These are phyloP conservation scores for Paramyrothecium roridum DNA, from an alignment of 2,329 filamentous ascomycete genomes.

Conservation along the genomic window DNA sequence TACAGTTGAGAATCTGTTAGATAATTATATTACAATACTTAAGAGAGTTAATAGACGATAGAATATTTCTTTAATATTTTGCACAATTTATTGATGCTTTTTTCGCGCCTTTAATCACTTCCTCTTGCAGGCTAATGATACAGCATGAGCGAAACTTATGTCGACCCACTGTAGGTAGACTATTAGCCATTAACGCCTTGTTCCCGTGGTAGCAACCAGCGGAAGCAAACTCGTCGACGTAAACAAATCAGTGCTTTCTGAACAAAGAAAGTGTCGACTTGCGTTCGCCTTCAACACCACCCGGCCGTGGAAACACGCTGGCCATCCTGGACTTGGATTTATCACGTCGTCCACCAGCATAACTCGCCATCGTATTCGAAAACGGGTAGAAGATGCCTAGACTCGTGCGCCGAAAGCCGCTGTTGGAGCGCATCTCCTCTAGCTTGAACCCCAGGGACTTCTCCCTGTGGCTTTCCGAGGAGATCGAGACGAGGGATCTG, in stretches of 20 bases:
- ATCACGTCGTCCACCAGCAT: background rate
- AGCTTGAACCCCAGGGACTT: slow-evolving; percentile 87
- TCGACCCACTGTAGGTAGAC: too few species aligned
- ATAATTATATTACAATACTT: too few species aligned
- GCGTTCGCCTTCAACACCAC: background rate
- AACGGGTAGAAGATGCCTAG: slow-evolving; percentile 55
- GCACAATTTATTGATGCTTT: too few species aligned
- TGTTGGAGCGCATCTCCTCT: slow-evolving; percentile 75
- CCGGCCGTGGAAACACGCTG: background rate
- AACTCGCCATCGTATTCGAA: background rate
- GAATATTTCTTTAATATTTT: too few species aligned
- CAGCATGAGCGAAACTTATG: too few species aligned
- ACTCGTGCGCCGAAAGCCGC: slow-evolving; percentile 76
- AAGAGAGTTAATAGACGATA: too few species aligned
- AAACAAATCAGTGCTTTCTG: background rate
- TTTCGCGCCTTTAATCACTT: too few species aligned
- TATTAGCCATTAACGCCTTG: background rate
- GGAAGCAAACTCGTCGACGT: background rate
- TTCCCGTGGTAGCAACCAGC: background rate
- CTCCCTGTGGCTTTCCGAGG: slow-evolving; percentile 85
- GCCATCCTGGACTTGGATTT: background rate
- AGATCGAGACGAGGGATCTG: slow-evolving; percentile 88
- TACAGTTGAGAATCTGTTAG: too few species aligned
- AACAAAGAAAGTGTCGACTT: background rate
- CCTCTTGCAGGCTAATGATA: too few species aligned